These are phyloP conservation scores for Lactarius evosmus DNA, from an alignment of 768 basidiomycete genomes.

Conservation along the genomic window DNA sequence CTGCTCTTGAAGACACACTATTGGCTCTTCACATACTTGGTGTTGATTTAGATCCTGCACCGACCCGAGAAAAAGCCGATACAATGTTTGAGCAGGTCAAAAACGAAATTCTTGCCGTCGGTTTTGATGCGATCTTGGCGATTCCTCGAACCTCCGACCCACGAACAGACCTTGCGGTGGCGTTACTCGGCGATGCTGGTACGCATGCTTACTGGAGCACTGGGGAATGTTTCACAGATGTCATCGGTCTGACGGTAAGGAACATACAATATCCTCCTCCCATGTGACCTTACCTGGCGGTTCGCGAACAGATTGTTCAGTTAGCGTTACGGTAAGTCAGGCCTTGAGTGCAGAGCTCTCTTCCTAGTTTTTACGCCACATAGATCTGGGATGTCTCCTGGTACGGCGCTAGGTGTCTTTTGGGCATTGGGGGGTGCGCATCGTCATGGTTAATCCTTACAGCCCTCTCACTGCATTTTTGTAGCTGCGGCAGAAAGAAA, in stretches of 20 bases:
- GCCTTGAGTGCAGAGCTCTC: background rate
- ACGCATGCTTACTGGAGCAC: conserved; percentile 69
- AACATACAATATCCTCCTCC: background rate
- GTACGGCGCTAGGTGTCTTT: conserved; percentile 68
- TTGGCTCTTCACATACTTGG: conserved; percentile 58
- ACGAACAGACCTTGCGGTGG: conserved; percentile 58
- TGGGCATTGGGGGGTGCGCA: conserved; percentile 60
- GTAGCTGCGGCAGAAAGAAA: conserved; percentile 57
- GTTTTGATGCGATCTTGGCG: conserved; percentile 62
- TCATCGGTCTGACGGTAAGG: conserved; percentile 61
- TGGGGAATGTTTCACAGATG: conserved; percentile 51
- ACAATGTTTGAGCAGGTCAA: conserved; percentile 67
- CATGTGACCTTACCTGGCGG: background rate
- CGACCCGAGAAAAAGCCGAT: conserved; percentile 54
- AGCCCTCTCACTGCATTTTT: background rate
- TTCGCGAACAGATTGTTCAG: conserved; percentile 51
- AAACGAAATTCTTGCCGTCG: conserved; percentile 65
- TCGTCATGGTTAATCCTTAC: background rate
- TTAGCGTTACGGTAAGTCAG: conserved; percentile 52
- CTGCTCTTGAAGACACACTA: conserved; percentile 57
- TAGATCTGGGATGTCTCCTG: conserved; percentile 66
- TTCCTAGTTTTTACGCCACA: background rate
- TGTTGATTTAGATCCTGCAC: conserved; percentile 54
- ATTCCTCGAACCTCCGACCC: conserved; percentile 61
- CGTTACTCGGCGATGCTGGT: conserved; percentile 69